phyloP scores from a whole-genome alignment of 179 eudicot species.

The Amaranthus tricolor region DNA sequence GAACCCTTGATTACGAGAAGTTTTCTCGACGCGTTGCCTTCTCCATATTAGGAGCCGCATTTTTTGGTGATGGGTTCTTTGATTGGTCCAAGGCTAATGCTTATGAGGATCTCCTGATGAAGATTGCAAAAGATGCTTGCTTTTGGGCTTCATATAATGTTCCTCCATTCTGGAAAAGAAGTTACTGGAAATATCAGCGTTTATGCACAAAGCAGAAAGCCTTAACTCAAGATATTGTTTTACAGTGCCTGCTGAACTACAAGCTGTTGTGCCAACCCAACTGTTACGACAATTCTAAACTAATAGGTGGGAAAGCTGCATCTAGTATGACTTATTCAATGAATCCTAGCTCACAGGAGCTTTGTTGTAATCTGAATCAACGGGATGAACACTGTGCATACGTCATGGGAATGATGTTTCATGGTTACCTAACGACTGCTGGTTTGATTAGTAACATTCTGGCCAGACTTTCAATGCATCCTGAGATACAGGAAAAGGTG shows the following conservation, averaged over 20 bases:
- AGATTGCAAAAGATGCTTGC: conserved; percentile 55
- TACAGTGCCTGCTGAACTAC: conserved; percentile 38
- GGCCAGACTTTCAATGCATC: conserved; percentile 44
- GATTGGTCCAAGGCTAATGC: conserved; percentile 51
- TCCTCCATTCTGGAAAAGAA: conserved; percentile 51
- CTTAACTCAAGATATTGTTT: conserved; percentile 48
- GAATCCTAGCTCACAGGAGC: conserved; percentile 19
- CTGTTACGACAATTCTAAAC: conserved; percentile 6
- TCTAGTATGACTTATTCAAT: conserved; percentile 8
- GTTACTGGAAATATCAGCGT: conserved; percentile 48
- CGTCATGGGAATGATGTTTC: conserved; percentile 53
- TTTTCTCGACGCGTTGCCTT: conserved; percentile 54
- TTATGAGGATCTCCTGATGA: conserved; percentile 50
- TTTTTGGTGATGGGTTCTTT: conserved; percentile 60
- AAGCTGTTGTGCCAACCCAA: conserved; percentile 25
- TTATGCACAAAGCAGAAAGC: conserved; percentile 42
- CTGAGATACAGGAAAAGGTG: conserved; percentile 54
- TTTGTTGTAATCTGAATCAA: conserved; percentile 28
- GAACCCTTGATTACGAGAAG: conserved; percentile 41
- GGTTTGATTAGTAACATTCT: conserved; percentile 46
- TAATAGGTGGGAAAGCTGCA: conserved; percentile 12
- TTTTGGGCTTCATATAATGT: conserved; percentile 59
- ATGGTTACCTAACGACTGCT: conserved; percentile 55
- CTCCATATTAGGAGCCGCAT: conserved; percentile 45
- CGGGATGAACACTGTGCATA: conserved; percentile 43